These are phyloP conservation scores for Schwanniomyces vanrijiae DNA, from an alignment of 805 yeast species.

Conservation along the genomic window DNA sequence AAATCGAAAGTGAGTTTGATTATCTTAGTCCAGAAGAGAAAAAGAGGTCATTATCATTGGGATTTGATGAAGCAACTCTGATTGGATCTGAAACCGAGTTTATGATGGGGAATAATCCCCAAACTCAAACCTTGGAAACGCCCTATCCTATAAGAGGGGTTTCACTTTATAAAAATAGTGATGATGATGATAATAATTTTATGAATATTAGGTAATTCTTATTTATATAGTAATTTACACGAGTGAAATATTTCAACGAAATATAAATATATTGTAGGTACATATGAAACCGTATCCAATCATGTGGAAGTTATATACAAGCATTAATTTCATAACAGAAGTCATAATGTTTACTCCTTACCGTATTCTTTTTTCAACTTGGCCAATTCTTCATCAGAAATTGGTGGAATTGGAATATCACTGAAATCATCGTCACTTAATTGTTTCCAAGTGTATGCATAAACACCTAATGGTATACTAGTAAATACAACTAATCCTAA, in stretches of 20 bases:
- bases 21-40: background rate
- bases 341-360: conserved; percentile 20
- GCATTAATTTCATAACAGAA: background rate
- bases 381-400: conserved; percentile 72
- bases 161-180: conserved; percentile 18
- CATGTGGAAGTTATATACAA: background rate
- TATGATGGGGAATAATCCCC: background rate
- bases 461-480: conserved; percentile 70
- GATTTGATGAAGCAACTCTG: background rate
- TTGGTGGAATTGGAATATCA: conserved; percentile 94
- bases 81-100: background rate
- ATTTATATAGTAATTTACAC: background rate
- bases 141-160: conserved; percentile 36
- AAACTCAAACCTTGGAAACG: background rate
- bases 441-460: conserved; percentile 59
- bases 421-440: conserved; percentile 78
- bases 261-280: background rate
- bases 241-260: background rate
- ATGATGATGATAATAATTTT: background rate
- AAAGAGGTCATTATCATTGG: background rate
- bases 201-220: background rate
- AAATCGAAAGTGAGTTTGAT: background rate
- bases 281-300: background rate
- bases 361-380: conserved; percentile 74
- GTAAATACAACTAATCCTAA: conserved; percentile 57